Evolutionary conservation across 306 rosid species (phyloP), one percentile per base, ranked within the genome.

Genomic region (Elaeagnus macrophylla): DNA sequence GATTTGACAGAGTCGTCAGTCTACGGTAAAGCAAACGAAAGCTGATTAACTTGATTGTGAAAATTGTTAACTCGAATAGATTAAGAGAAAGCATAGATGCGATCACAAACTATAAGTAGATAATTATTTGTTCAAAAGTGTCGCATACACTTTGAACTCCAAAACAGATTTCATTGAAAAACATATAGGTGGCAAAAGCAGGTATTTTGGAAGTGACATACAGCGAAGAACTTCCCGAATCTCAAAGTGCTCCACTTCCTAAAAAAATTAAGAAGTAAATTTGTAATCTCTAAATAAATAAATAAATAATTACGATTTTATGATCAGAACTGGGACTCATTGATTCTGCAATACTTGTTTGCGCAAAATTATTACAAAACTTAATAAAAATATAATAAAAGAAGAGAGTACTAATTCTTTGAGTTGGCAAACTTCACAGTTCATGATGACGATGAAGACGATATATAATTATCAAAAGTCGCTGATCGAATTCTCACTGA

Each of bases 401-500:
- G 18, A 37, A 17, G 16, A 17, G 36, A 37, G n/a, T 79, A 84
- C 96, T 76, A 89, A 65, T 73, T 89, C 97, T 67, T 81, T 83
- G 76, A 89, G 97, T 50, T 83, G 95, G 74, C 95, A 89, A 69
- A 81, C 90, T 81, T 89, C 95, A 52, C 97, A 89, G 77, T 79
- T 89, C 97, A 89, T 85, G 61, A 64, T 79, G 32, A 51, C 32
- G 53, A 38, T 12, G 60, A 48, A 12, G 51, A 13, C 5, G 67
- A 47, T 13, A 58, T 36, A 7, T 64, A 25, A 56, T 53, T 56
- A 48, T 9, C 49, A 55, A 18, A 19, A 42, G 12, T 37, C 45
- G 15, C 25, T 1, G 8, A 18, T 14, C 67, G 35, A 41, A 37
- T 8, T 59, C 37, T 5, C 12, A 39, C 42, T 6, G 61, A 53